Percentiles rank a stretch among this genome's conserved stretches.
Conservation (phyloP, 2,329 filamentous ascomycete species). For the Hypoxylon sp. region DNA sequence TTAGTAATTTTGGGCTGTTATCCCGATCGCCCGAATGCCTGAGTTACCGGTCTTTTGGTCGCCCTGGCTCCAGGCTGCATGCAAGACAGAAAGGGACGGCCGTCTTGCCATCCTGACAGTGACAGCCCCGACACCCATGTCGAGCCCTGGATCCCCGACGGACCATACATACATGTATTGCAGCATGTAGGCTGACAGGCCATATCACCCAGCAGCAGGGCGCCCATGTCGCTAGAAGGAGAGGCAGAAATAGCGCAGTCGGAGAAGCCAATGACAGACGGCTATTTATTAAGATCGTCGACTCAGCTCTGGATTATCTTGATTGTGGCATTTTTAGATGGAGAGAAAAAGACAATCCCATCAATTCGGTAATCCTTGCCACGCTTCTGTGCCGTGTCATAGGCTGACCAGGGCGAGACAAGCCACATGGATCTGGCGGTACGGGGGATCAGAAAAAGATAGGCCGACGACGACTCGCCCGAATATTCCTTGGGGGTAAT, state of each 20-base stretch:
- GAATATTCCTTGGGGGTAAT: background rate
- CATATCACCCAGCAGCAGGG: conserved; percentile 13
- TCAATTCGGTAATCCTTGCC: conserved; percentile 3
- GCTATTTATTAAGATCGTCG: conserved; percentile 5
- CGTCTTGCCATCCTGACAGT: conserved; percentile 27
- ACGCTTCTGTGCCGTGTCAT: conserved; percentile 14
- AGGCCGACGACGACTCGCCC: background rate
- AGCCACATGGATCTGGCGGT: background rate
- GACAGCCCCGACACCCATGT: too few species aligned
- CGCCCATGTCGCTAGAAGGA: background rate
- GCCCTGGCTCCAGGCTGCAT: conserved; percentile 22
- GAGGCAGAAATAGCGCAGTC: background rate
- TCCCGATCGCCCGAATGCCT: conserved; percentile 20
- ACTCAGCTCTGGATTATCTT: background rate
- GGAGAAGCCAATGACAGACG: conserved; percentile 11
- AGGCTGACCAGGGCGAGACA: conserved; percentile 11
- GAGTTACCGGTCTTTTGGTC: conserved; percentile 14
- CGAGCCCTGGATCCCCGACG: too few species aligned
- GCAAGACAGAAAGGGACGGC: conserved; percentile 15
- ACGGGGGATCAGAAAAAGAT: background rate
- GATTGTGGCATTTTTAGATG: conserved; percentile 5
- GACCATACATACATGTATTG: too few species aligned
- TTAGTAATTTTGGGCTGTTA: conserved; percentile 5
- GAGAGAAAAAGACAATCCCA: conserved; percentile 14
- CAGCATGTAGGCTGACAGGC: too few species aligned